Evolutionary conservation across 345 rosid genomes (phyloP).

Genomic region (Sonneratia alba): DNA sequence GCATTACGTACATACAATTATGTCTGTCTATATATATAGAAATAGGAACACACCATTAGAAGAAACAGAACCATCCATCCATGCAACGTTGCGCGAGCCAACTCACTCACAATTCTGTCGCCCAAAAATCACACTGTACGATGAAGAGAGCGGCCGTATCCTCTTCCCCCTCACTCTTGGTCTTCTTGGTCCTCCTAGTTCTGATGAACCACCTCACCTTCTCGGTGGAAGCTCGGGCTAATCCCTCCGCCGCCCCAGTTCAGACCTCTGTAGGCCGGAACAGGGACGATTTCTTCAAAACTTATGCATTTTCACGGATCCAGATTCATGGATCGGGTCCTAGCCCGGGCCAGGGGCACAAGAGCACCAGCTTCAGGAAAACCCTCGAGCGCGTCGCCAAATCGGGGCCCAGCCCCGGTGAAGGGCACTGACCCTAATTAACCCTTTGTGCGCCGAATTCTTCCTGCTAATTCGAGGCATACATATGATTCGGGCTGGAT

Average conservation of each 20-base stretch:
- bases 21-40: not conserved
- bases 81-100: slow-evolving; percentile 1
- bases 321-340: slow-evolving; percentile 26
- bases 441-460: not conserved
- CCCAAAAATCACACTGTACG: not conserved
- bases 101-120: not conserved
- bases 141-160: not conserved
- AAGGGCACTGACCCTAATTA: slow-evolving; percentile 23
- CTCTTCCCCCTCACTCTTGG: not conserved
- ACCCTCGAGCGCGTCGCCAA: slow-evolving; percentile 22
- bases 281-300: not conserved
- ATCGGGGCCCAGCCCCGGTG: slow-evolving; percentile 33
- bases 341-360: slow-evolving; percentile 44
- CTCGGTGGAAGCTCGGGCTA: not conserved
- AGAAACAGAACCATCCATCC: not conserved
- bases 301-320: slow-evolving; percentile 4
- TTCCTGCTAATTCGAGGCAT: not conserved
- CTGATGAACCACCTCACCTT: not conserved
- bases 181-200: not conserved
- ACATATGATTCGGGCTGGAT: too few relatives aligned
- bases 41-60: not conserved
- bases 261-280: not conserved
- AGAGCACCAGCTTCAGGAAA: slow-evolving; percentile 6
- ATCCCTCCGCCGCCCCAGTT: not conserved
- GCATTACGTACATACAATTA: not conserved